Evolutionary conservation across 2,329 filamentous ascomycete genomes (phyloP).

Genomic region (Clonostachys sp.): DNA sequence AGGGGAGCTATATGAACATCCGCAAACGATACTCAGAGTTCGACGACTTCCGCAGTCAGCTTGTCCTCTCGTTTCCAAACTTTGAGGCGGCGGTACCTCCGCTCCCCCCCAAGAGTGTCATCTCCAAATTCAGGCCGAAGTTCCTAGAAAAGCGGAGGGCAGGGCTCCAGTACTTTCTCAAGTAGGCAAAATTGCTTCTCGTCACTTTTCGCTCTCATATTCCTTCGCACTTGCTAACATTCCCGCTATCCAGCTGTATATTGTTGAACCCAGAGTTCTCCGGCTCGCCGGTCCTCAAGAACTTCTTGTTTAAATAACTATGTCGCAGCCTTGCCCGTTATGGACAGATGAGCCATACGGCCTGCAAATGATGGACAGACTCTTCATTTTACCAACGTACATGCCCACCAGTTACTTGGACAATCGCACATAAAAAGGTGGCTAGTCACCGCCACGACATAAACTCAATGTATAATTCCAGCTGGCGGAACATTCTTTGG

Average conservation of each 20-base stretch:
- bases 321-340: too few species aligned
- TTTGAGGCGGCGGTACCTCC: constrained; percentile 83
- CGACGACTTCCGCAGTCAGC: constrained; percentile 69
- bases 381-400: too few species aligned
- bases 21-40: constrained; percentile 88
- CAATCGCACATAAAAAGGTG: not conserved
- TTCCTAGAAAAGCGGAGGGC: constrained; percentile 82
- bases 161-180: constrained; percentile 88
- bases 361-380: too few species aligned
- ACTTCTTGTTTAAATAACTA: constrained; percentile 69
- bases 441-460: not conserved
- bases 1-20: constrained; percentile 59
- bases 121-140: constrained; percentile 77
- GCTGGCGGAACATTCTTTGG: too few species aligned
- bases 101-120: constrained; percentile 84
- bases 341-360: too few species aligned
- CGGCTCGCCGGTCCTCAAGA: constrained; percentile 83
- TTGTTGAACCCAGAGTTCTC: constrained; percentile 91
- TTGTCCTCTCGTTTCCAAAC: constrained; percentile 77
- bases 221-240: not conserved
- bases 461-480: too few species aligned
- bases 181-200: constrained; percentile 51
- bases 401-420: not conserved
- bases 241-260: constrained; percentile 63
- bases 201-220: not conserved